Conservation (phyloP, 202 grass and related monocot genomes). For the Cymbopogon flexuosus region DNA sequence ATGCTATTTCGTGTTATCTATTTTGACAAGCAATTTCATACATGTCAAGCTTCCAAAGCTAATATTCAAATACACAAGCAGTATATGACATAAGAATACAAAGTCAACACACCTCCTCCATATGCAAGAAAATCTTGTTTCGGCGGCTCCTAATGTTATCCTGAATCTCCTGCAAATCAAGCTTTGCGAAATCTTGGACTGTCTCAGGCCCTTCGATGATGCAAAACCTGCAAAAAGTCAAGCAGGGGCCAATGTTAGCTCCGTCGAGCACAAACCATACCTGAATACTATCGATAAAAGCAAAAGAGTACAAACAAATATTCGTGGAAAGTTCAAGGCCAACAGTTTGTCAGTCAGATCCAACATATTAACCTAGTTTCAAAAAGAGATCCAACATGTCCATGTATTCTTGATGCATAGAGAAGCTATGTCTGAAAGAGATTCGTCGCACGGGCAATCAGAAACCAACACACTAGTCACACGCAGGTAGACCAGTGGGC, state of each 20-base stretch:
- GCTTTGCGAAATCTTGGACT: slow-evolving; percentile 90
- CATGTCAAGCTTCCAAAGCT: slow-evolving; percentile 2
- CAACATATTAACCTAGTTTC: background rate
- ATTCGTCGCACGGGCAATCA: background rate
- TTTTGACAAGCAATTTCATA: slow-evolving; percentile 17
- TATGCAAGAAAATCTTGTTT: slow-evolving; percentile 99
- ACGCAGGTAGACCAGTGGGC: background rate
- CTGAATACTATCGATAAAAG: background rate
- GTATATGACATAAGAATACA: background rate
- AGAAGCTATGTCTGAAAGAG: background rate
- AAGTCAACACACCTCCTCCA: slow-evolving; percentile 79
- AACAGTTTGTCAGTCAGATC: slow-evolving; percentile 4
- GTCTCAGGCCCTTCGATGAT: slow-evolving; percentile 99
- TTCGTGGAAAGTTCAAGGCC: background rate
- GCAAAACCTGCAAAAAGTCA: slow-evolving; percentile 67
- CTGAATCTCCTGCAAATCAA: slow-evolving; percentile 90
- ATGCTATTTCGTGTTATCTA: background rate
- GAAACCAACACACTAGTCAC: background rate
- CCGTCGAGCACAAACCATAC: background rate
- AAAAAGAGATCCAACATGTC: background rate
- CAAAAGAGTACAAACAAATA: background rate
- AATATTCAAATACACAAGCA: background rate
- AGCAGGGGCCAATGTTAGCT: background rate
- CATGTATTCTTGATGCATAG: background rate
- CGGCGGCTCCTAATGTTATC: slow-evolving; percentile 91